Conservation (phyloP, 441 rosid genomes). For the Adansonia rubrostipa region DNA sequence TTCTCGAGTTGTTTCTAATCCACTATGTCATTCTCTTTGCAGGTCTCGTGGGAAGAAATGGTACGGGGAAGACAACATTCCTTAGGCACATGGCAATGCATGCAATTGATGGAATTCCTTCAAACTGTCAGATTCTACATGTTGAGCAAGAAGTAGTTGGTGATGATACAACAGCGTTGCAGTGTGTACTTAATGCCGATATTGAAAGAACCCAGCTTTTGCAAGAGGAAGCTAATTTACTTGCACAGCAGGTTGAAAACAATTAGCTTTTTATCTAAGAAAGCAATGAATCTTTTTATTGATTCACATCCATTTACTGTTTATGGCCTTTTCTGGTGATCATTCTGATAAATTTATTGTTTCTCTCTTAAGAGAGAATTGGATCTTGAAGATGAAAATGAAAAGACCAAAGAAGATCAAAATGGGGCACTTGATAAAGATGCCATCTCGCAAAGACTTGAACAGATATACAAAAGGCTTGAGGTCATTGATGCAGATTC, state of each 20-base stretch:
- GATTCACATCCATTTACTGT: constrained; percentile 6
- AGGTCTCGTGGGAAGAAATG: constrained; percentile 99
- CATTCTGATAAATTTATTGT: constrained; percentile 35
- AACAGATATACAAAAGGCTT: constrained; percentile 93
- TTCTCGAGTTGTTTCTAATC: constrained; percentile 16
- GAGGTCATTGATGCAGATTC: constrained; percentile 89
- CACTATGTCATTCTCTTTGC: constrained; percentile 32
- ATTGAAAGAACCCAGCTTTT: constrained; percentile 80
- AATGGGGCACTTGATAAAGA: constrained; percentile 63
- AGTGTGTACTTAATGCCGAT: constrained; percentile 92
- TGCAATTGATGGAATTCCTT: constrained; percentile 96
- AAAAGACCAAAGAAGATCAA: constrained; percentile 47
- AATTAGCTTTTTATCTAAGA: constrained; percentile 23
- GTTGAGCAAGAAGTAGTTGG: constrained; percentile 99
- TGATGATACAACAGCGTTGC: constrained; percentile 83
- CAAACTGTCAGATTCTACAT: constrained; percentile 93
- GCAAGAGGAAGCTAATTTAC: constrained; percentile 72
- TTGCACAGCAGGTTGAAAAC: constrained; percentile 69
- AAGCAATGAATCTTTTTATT: constrained; percentile 22
- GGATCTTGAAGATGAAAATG: constrained; percentile 60
- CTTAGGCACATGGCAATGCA: constrained; percentile 98
- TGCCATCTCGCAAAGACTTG: constrained; percentile 67
- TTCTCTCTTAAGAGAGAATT: constrained; percentile 62
- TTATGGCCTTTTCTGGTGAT: constrained; percentile 22
- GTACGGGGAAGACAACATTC: constrained; percentile 97